These are phyloP conservation scores for Immersiporthe knoxdaviesiana DNA, from an alignment of 2,329 filamentous ascomycete genomes.

Conservation along the genomic window DNA sequence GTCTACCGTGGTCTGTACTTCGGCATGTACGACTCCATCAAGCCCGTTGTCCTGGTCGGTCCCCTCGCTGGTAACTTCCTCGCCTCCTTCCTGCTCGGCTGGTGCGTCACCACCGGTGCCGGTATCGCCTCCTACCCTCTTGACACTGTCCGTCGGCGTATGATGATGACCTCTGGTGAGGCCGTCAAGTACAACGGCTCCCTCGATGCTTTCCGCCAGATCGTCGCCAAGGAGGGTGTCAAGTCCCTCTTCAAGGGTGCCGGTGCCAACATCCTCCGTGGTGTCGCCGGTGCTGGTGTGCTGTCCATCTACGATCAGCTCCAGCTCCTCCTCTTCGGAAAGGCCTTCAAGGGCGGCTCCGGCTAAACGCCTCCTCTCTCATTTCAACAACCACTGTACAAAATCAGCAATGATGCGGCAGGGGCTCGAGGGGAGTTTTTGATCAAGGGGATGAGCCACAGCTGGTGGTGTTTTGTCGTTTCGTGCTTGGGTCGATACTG, in stretches of 20 bases:
- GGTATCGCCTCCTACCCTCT: slow-evolving; percentile 99
- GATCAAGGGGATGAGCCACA: slow-evolving; percentile 21
- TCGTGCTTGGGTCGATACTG: slow-evolving; percentile 34
- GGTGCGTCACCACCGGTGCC: slow-evolving; percentile 99
- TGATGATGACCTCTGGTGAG: slow-evolving; percentile 99
- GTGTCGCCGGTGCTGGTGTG: slow-evolving; percentile 99
- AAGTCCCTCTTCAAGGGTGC: slow-evolving; percentile 99
- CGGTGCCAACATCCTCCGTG: slow-evolving; percentile 99
- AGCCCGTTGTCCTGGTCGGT: slow-evolving; percentile 95
- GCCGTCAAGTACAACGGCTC: slow-evolving; percentile 99
- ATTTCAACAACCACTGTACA: slow-evolving; percentile 47
- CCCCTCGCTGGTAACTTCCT: slow-evolving; percentile 97
- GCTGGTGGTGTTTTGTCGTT: slow-evolving; percentile 28
- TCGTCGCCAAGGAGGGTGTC: slow-evolving; percentile 96
- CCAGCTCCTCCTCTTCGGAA: slow-evolving; percentile 99
- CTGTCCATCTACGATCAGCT: slow-evolving; percentile 99
- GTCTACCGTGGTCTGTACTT: slow-evolving; percentile 99
- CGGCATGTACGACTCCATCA: slow-evolving; percentile 99
- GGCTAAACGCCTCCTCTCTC: slow-evolving; percentile 47
- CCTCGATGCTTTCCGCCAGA: slow-evolving; percentile 93
- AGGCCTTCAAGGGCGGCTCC: slow-evolving; percentile 85
- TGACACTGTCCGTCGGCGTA: slow-evolving; percentile 99
- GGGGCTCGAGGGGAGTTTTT: slow-evolving; percentile 45
- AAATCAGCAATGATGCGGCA: slow-evolving; percentile 37
- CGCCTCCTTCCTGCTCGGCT: slow-evolving; percentile 97